These are phyloP conservation scores for Plasmopara muralis DNA, from an alignment of 352 stramenopile genomes.

Conservation along the genomic window DNA sequence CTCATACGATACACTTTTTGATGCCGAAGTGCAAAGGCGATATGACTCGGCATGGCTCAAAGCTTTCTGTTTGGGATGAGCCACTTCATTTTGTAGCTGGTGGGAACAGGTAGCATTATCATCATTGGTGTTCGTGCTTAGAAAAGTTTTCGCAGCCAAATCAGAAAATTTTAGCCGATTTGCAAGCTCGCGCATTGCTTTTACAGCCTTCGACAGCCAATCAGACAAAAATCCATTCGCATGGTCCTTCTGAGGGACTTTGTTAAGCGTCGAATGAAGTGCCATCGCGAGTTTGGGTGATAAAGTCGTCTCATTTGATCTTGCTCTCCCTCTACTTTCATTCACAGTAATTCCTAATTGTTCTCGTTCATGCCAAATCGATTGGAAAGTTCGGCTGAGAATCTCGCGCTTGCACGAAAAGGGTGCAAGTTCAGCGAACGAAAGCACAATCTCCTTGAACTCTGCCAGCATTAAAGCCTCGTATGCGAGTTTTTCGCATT, in stretches of 20 bases:
- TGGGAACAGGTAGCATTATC: neutral
- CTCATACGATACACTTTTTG: conserved; percentile 26
- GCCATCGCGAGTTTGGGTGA: neutral
- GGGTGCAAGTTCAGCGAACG: conserved; percentile 33
- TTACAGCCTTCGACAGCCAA: conserved; percentile 16
- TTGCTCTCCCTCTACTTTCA: conserved; percentile 3
- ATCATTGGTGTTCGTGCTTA: neutral
- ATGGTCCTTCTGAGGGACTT: neutral
- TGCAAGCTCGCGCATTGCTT: conserved; percentile 18
- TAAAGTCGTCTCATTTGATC: conserved; percentile 3
- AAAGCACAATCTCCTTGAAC: conserved; percentile 40
- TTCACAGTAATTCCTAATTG: conserved; percentile 1
- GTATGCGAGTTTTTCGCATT: conserved; percentile 42
- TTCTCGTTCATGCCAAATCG: conserved; percentile 29
- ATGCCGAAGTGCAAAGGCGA: neutral
- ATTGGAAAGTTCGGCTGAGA: conserved; percentile 33
- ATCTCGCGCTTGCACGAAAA: conserved; percentile 24
- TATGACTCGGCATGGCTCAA: neutral
- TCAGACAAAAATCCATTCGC: neutral
- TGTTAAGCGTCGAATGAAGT: neutral
- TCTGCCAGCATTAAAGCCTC: conserved; percentile 31
- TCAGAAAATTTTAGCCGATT: conserved; percentile 27
- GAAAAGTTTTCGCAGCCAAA: conserved; percentile 6
- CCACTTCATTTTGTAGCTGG: neutral
- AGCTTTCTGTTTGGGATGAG: neutral